phyloP scores from a whole-genome alignment of 2,329 filamentous ascomycete species.

The Penicillium sp. region DNA sequence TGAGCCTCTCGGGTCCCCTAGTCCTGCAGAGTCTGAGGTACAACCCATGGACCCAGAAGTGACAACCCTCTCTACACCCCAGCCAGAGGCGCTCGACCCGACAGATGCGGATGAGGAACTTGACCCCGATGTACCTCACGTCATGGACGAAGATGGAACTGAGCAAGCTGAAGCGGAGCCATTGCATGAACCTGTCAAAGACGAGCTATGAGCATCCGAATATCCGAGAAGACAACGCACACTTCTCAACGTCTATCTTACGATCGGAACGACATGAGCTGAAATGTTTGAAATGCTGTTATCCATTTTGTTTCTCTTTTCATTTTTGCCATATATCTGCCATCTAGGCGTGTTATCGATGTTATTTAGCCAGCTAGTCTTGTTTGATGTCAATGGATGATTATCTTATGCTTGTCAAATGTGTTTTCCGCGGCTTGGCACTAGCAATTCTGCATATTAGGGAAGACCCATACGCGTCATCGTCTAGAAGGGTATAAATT shows the following conservation, averaged over 20 bases:
- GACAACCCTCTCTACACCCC: not conserved
- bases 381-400: slow-evolving; percentile 7
- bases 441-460: too few species aligned
- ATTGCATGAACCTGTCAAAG: not conserved
- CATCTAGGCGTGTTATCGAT: slow-evolving; percentile 6
- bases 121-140: not conserved
- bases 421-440: not conserved
- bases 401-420: not conserved
- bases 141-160: not conserved
- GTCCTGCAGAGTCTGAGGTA: not conserved
- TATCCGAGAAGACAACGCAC: not conserved
- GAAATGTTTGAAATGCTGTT: slow-evolving; percentile 6
- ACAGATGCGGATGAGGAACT: not conserved
- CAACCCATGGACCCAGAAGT: not conserved
- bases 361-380: slow-evolving; percentile 11
- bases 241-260: slow-evolving; percentile 1
- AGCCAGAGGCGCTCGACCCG: not conserved
- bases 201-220: not conserved
- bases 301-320: not conserved
- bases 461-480: too few species aligned
- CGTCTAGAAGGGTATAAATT: too few species aligned
- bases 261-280: slow-evolving; percentile 18
- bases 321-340: not conserved
- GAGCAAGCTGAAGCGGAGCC: not conserved
- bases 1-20: too few species aligned